Conservation (phyloP, 2,329 filamentous ascomycete species). For the Neurospora sp. region DNA sequence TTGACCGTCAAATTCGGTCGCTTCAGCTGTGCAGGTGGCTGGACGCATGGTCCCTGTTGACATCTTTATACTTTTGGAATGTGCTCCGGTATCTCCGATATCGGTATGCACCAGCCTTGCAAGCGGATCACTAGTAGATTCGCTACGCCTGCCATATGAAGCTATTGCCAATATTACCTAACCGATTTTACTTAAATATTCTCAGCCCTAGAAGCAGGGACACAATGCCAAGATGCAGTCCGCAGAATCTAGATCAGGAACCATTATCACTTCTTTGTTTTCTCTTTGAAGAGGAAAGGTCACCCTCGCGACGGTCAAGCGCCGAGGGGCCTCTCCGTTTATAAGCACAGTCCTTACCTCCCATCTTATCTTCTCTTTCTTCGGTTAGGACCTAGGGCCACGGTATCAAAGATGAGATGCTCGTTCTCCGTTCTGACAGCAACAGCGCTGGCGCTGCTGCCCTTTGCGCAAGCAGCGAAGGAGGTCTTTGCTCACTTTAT, state of each 20-base stretch:
- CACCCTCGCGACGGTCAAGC: neutral
- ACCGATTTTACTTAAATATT: neutral
- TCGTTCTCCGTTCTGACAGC: constrained; percentile 1
- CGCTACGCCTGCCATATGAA: neutral
- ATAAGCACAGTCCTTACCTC: neutral
- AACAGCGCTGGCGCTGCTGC: constrained; percentile 2
- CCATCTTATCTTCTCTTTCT: neutral
- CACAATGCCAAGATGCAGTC: neutral
- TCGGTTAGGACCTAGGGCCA: neutral
- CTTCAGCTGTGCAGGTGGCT: neutral
- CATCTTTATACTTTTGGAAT: neutral
- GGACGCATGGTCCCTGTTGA: neutral
- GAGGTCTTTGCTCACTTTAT: constrained; percentile 14
- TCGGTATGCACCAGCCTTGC: neutral
- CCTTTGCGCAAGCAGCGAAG: constrained; percentile 8
- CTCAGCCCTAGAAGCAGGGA: neutral
- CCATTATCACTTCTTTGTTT: neutral
- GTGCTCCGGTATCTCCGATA: neutral
- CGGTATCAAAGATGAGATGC: neutral
- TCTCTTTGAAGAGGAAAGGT: neutral
- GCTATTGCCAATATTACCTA: neutral
- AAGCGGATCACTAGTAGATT: neutral
- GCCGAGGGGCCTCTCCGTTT: neutral
- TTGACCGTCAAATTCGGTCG: neutral
- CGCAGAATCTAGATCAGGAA: neutral